A percentile compares a stretch with the other conserved stretches of the same genome.
These are phyloP conservation scores for Penicillium sp. DNA, from an alignment of 2,329 filamentous ascomycete species.

Conservation along the genomic window DNA sequence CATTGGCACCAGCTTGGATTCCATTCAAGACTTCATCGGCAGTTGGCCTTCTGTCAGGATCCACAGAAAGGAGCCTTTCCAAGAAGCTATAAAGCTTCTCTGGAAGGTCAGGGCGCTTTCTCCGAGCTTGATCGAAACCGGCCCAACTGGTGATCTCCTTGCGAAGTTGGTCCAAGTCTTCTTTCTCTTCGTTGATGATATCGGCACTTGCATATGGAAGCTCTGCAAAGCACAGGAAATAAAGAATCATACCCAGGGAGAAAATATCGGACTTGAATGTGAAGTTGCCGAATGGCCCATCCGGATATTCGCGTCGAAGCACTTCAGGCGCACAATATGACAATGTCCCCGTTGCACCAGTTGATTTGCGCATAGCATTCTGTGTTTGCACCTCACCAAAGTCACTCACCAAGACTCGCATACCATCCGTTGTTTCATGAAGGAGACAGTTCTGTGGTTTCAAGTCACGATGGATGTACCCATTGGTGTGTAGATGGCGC, in stretches of 20 bases:
- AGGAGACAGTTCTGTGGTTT: conserved; percentile 95
- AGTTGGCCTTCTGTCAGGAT: conserved; percentile 74
- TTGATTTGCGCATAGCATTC: conserved; percentile 78
- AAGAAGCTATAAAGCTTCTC: conserved; percentile 82
- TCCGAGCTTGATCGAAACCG: conserved; percentile 77
- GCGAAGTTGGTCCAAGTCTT: conserved; percentile 82
- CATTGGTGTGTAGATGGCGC: conserved; percentile 83
- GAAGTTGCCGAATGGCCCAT: conserved; percentile 83
- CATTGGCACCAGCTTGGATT: conserved; percentile 65
- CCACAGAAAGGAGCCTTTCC: conserved; percentile 74
- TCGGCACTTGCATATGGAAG: conserved; percentile 86
- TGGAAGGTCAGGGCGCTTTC: conserved; percentile 77
- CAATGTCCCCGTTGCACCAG: conserved; percentile 91
- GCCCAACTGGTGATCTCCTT: conserved; percentile 84
- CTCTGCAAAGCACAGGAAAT: conserved; percentile 93
- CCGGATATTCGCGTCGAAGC: conserved; percentile 61
- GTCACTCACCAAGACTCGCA: conserved; percentile 88
- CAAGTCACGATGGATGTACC: conserved; percentile 93
- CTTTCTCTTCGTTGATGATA: conserved; percentile 82
- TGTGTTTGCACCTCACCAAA: conserved; percentile 95
- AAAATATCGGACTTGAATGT: conserved; percentile 98
- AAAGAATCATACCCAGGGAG: conserved; percentile 95
- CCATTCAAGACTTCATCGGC: conserved; percentile 81
- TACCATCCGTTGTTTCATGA: conserved; percentile 69
- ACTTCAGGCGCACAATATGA: conserved; percentile 98